phyloP scores from a whole-genome alignment of 495 filamentous ascomycete genomes.

The Talaromyces liani region DNA sequence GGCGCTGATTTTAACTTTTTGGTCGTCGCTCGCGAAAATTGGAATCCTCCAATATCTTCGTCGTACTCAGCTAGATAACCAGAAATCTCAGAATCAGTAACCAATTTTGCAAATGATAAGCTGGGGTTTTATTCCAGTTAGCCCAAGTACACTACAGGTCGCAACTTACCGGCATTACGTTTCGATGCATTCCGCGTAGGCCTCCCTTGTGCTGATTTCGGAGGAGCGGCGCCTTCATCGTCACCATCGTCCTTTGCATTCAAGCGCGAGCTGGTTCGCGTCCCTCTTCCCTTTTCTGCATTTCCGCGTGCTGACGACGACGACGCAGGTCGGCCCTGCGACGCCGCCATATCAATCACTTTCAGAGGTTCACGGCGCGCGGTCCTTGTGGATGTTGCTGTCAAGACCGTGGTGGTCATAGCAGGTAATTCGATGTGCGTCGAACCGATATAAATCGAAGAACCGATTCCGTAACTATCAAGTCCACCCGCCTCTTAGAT shows the following conservation, averaged over 20 bases:
- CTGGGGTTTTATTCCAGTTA: background rate
- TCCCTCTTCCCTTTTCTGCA: constrained; percentile 19
- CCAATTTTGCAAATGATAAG: background rate
- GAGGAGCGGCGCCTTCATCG: background rate
- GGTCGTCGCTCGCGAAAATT: constrained; percentile 42
- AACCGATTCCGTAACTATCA: background rate
- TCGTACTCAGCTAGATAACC: constrained; percentile 32
- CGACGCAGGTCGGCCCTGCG: constrained; percentile 33
- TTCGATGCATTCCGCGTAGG: constrained; percentile 25
- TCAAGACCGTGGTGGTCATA: constrained; percentile 41
- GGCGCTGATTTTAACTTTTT: constrained; percentile 27
- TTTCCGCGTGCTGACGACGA: constrained; percentile 19
- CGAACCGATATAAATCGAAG: background rate
- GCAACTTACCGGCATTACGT: constrained; percentile 38
- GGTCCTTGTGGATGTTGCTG: constrained; percentile 31
- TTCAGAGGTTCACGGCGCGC: constrained; percentile 38
- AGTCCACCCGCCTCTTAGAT: background rate
- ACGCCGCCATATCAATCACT: constrained; percentile 36
- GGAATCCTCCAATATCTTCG: constrained; percentile 49
- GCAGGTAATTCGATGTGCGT: constrained; percentile 15
- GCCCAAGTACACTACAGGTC: background rate
- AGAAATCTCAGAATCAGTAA: constrained; percentile 11
- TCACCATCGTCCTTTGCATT: constrained; percentile 30
- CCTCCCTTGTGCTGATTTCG: constrained; percentile 6
- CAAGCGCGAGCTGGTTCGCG: constrained; percentile 32